phyloP scores from a whole-genome alignment of 2,329 filamentous ascomycete species.

The Trichoderma pleuroti region DNA sequence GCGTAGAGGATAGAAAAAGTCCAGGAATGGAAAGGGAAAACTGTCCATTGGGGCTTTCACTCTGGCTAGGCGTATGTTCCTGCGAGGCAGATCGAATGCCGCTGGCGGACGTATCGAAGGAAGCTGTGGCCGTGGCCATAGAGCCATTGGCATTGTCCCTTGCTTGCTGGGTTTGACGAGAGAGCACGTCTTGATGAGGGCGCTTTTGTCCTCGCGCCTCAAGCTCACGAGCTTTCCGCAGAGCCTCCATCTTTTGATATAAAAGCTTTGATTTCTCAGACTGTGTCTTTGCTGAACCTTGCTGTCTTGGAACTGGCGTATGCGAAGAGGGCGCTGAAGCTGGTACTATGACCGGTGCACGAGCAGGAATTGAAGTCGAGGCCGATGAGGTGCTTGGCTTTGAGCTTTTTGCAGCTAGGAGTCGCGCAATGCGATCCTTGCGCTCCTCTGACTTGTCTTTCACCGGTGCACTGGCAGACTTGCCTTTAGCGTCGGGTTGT shows the following conservation, averaged over 20 bases:
- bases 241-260: conserved; percentile 72
- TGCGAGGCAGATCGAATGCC: not conserved
- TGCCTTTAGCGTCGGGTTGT: not conserved
- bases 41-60: conserved; percentile 2
- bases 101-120: not conserved
- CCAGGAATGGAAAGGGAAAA: conserved; percentile 35
- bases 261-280: conserved; percentile 70
- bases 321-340: not conserved
- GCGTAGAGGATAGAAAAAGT: conserved; percentile 33
- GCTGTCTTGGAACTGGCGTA: not conserved
- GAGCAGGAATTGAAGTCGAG: not conserved
- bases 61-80: not conserved
- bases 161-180: not conserved
- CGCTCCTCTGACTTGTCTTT: conserved; percentile 55
- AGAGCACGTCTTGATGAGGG: conserved; percentile 10
- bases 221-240: conserved; percentile 58
- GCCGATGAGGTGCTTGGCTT: conserved; percentile 37
- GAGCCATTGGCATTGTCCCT: not conserved
- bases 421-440: conserved; percentile 71
- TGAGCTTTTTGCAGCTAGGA: conserved; percentile 68
- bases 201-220: conserved; percentile 39
- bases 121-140: not conserved
- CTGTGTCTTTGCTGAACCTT: conserved; percentile 32
- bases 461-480: not conserved
- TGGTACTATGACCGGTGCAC: conserved; percentile 9